Evolutionary conservation across 441 rosid species (phyloP), one percentile per base, ranked within the genome.

Genomic region (Arabidopsis lyrata): DNA sequence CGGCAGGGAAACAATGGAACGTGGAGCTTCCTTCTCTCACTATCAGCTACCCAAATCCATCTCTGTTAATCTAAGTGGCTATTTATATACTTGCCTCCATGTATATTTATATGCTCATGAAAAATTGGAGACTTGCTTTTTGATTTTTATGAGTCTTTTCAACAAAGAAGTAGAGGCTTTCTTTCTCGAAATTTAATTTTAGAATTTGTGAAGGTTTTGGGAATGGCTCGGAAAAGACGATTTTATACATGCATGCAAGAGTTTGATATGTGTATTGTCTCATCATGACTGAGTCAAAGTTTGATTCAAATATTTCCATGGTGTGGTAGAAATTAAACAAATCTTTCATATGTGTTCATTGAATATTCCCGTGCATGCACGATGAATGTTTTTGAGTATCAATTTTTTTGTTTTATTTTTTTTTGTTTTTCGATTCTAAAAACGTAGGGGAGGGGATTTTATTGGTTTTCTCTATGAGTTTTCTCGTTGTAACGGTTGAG

Each of bases 1-100:
- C 63, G 69, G 68, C 77, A 77, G 81, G 66, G 66, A 77, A 66
- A 72, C 81, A 44, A 77, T 77, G 81, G 81, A 77, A 77, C 77
- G 81, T 77, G 81, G 81, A 72, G 73, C 74, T 77, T 73, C 68
- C 47, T 58, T 72, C 68, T 45, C 81, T 67, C 81, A 54, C 74
- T 66, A 50, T 66, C 81, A 72, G 63, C 73, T 15, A 42, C 69
- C 77, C 52, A 72, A 72, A 61, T 66, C 81, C 68, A 53, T 45
- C 68, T 72, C 77, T 36, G 81, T 77, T 77, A 77, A 61, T 65
- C 59, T 76, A 45, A 16, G 35, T 65, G 66, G 53, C 66, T 48
- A 38, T 31, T 65, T 45, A 15, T 32, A 52, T 59, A 8, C 73
- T 15, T 61, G 53, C 54, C 35, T 59, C 49, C 45, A 20, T 55